Percentiles rank a stretch among this genome's conserved stretches.
Conservation (phyloP, 257 asterid genomes). For the Buddleja alternifolia region DNA sequence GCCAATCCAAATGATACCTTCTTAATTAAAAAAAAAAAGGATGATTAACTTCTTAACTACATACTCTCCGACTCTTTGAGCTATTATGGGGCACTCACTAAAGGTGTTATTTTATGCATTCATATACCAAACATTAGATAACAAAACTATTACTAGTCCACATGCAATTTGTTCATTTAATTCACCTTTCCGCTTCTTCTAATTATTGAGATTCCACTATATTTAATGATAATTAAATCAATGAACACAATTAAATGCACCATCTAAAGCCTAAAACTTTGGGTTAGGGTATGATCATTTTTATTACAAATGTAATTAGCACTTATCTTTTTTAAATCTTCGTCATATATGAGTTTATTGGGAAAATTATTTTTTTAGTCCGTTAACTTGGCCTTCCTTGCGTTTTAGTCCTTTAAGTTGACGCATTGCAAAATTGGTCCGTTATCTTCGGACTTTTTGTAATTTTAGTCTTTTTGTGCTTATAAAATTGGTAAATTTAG, state of each 20-base stretch:
- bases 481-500: too few species aligned
- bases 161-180: slow-evolving; percentile 1
- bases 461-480: too few species aligned
- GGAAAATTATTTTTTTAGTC: too few species aligned
- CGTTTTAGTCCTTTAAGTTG: too few species aligned
- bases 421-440: too few species aligned
- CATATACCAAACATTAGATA: not conserved
- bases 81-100: not conserved
- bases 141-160: not conserved
- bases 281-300: slow-evolving; percentile 16
- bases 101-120: not conserved
- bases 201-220: slow-evolving; percentile 5
- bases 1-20: too few species aligned
- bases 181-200: slow-evolving; percentile 7
- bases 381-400: too few species aligned
- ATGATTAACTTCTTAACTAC: too few species aligned
- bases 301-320: not conserved
- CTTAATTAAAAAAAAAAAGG: too few species aligned
- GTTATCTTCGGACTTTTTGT: too few species aligned
- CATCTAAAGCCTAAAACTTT: slow-evolving; percentile 15
- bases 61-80: not conserved
- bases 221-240: not conserved
- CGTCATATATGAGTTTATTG: too few species aligned
- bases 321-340: too few species aligned
- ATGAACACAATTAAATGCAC: not conserved